Evolutionary conservation across 495 filamentous ascomycete species (phyloP), one percentile per base, ranked within the genome.

Genomic region (Tuber aestivum): DNA sequence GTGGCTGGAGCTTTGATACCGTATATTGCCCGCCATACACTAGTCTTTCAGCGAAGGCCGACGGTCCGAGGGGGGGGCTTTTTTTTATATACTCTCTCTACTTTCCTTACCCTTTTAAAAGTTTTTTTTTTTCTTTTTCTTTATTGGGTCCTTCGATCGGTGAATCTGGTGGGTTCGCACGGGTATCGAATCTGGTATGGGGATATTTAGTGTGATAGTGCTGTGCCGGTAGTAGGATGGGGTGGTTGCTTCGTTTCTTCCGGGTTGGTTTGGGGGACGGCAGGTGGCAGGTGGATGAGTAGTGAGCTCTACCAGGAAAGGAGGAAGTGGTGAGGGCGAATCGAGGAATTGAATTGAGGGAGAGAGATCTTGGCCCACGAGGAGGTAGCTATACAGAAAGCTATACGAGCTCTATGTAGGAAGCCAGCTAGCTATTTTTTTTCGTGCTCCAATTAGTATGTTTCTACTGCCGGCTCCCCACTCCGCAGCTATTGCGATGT

Each of bases 111-210:
- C 12, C 27, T 61, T 61, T 21, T 12, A 32, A 61, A 12, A 32
- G 16, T 14, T 32, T 61, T 50, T 23, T n/a, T 61, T 65, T 32
- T 61, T 50, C 9, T n/a, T 61, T 65, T 65, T 65, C 56, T 65
- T 3, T 20, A 32, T 4, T 35, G 27, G 56, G 56, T 16, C 7
- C 12, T 32, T 61, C 56, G 27, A 65, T 35, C 12, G 56, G 56
- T 65, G 56, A 65, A 65, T 65, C 56, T 35, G 27, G 56, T 65
- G 27, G 56, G 35, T 32, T 65, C 32, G 4, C 27, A 65, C 56
- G 27, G 56, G 56, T 35, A 65, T 65, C 56, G 56, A 65, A 65
- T 65, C 27, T 65, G 56, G 27, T 65, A 35, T 65, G 56, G n/a
- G 56, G 14, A 65, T 65, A 12, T 65, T 65, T 16, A 0, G 27